Base-by-base conservation (phyloP, 768 basidiomycete species). In the Glaciozyma antarctica region DNA sequence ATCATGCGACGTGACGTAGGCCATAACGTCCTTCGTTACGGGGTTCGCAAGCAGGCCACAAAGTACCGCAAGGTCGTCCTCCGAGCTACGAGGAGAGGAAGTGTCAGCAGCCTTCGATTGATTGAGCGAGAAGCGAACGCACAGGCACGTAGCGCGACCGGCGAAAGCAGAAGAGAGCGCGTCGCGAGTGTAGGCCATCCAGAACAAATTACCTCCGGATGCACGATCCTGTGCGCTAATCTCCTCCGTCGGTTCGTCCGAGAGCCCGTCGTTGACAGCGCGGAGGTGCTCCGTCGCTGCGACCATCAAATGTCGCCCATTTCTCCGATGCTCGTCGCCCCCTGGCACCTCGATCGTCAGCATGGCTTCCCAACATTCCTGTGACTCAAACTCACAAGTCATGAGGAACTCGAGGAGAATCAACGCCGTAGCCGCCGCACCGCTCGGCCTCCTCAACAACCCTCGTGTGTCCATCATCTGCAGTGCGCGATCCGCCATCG, bases 151-250 rank as follows among this genome's bases (percentile, higher is more conserved):
- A 3, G 5, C 30, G 5, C 67, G 34, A 13, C 64, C 63, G 22
- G 38, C 61, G 0, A 69, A 16, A 26, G 62, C 22, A 10, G 53
- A n/a, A 1, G 48, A 38, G 16, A 69, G 47, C 15, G 64, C 64
- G 19, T 69, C 67, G n/a, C 67, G 43, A 30, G 67, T 69, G 44
- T 62, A 63, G 5, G 56, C 32, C 53, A 65, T 57, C 67, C 67
- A 69, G 12, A 69, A 48, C 26, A 69, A 58, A n/a, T 64, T 69
- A 2, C 67, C 67, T 24, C 57, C 57, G 28, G 57, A 57, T 16
- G 48, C 15, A 12, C 48, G 51, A 24, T 65, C 64, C 1, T 64
- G 64, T 3, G 58, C 38, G 0, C 59, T 9, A 17, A 32, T 16
- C n/a, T 21, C 45, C 58, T 69, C 67, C 53, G 38, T 41, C 5